These are phyloP conservation scores for Ichthyophthirius multifiliis DNA, from an alignment of 169 alveolate genomes.

Conservation along the genomic window DNA sequence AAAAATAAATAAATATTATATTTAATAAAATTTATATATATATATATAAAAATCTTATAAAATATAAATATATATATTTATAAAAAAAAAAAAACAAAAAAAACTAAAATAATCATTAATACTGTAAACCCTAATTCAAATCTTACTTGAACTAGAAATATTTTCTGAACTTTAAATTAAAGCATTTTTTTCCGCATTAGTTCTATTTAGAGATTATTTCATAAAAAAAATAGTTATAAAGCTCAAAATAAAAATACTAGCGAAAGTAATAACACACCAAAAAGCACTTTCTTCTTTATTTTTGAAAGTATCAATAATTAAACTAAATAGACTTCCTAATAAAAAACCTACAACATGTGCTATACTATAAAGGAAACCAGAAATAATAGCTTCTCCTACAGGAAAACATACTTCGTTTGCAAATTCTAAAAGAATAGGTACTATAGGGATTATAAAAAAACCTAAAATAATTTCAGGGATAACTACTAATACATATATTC, in stretches of 20 bases:
- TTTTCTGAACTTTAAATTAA: no score
- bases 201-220: background rate
- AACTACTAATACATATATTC: background rate
- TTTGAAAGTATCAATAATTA: background rate
- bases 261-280: background rate
- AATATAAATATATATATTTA: no score
- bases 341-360: background rate
- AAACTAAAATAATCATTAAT: no score
- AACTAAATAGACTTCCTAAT: background rate
- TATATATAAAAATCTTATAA: no score
- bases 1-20: no score
- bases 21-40: no score
- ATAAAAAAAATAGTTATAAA: background rate
- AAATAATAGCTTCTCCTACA: constrained; percentile 8
- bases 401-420: constrained; percentile 5
- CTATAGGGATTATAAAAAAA: constrained; percentile 2
- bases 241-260: background rate
- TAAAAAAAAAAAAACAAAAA: no score
- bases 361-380: constrained; percentile 2
- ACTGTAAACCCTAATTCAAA: no score
- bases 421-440: background rate
- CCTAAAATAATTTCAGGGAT: background rate
- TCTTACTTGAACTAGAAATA: no score
- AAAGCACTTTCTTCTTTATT: background rate
- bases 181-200: background rate